Percentiles rank a stretch among this genome's conserved stretches.
Evolutionary conservation across 2,329 filamentous ascomycete species (phyloP).

Genomic region (Gremmenia infestans): DNA sequence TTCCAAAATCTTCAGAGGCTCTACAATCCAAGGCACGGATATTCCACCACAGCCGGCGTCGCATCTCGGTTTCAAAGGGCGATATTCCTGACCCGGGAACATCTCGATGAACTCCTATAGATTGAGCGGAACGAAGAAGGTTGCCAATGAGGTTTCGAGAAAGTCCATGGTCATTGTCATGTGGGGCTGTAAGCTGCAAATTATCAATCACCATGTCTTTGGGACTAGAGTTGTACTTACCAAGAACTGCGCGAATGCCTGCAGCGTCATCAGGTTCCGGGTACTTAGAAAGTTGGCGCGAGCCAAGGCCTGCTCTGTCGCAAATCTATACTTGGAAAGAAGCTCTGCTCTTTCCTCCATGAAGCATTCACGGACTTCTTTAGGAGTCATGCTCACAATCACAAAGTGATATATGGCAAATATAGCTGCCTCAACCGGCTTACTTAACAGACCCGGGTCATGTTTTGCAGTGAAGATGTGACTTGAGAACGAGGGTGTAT

Average conservation of each 20-base stretch:
- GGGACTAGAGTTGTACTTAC: conserved; percentile 42
- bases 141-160: conserved; percentile 43
- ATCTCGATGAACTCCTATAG: conserved; percentile 39
- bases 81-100: conserved; percentile 44
- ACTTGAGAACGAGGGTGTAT: background rate
- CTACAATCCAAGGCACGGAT: conserved; percentile 52
- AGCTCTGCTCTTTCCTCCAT: background rate
- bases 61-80: conserved; percentile 55
- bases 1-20: conserved; percentile 48
- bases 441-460: background rate
- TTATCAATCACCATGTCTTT: conserved; percentile 21
- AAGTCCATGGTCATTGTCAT: conserved; percentile 38
- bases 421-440: background rate
- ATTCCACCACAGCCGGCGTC: conserved; percentile 58
- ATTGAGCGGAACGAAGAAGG: conserved; percentile 37
- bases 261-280: conserved; percentile 51
- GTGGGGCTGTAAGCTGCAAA: background rate
- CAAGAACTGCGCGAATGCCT: conserved; percentile 54
- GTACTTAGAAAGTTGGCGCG: conserved; percentile 54
- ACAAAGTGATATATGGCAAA: background rate
- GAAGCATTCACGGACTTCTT: background rate
- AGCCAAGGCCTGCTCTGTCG: conserved; percentile 52
- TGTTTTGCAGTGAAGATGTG: background rate
- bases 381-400: background rate
- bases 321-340: conserved; percentile 41